phyloP scores from a whole-genome alignment of 192 early-diverging fungal species.

The Dissophora ornata region DNA sequence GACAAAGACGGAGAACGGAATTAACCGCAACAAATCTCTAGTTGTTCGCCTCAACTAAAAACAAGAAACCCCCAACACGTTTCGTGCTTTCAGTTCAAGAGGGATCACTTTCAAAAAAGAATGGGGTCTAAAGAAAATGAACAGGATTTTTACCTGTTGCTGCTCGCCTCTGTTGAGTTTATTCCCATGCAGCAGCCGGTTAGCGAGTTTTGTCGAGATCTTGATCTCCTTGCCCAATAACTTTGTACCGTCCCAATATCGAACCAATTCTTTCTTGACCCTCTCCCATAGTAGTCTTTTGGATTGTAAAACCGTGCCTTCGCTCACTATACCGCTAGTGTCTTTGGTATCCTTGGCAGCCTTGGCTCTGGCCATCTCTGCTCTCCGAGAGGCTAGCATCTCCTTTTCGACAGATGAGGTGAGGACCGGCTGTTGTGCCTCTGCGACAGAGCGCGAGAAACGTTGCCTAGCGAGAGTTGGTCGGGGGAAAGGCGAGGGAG shows the following conservation, averaged over 20 bases:
- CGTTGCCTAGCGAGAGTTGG: too few species aligned
- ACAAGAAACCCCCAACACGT: too few species aligned
- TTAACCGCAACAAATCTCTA: slow-evolving; percentile 84
- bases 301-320: slow-evolving; percentile 6
- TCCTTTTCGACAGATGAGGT: too few species aligned
- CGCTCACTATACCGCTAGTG: slow-evolving; percentile 4
- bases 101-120: too few species aligned
- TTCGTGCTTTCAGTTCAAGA: too few species aligned
- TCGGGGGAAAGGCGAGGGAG: too few species aligned
- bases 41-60: slow-evolving; percentile 84
- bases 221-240: slow-evolving; percentile 88
- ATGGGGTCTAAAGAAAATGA: too few species aligned
- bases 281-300: slow-evolving; percentile 77
- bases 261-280: slow-evolving; percentile 89
- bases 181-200: slow-evolving; percentile 79
- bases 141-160: slow-evolving; percentile 82
- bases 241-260: slow-evolving; percentile 95
- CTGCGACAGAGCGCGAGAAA: too few species aligned
- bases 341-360: too few species aligned
- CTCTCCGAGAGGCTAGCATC: too few species aligned
- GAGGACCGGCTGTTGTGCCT: too few species aligned
- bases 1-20: slow-evolving; percentile 93
- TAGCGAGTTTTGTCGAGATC: slow-evolving; percentile 82
- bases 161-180: slow-evolving; percentile 87
- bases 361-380: too few species aligned